Evolutionary conservation across 2,329 filamentous ascomycete species (phyloP).

Genomic region (Colletotrichum liriopes): DNA sequence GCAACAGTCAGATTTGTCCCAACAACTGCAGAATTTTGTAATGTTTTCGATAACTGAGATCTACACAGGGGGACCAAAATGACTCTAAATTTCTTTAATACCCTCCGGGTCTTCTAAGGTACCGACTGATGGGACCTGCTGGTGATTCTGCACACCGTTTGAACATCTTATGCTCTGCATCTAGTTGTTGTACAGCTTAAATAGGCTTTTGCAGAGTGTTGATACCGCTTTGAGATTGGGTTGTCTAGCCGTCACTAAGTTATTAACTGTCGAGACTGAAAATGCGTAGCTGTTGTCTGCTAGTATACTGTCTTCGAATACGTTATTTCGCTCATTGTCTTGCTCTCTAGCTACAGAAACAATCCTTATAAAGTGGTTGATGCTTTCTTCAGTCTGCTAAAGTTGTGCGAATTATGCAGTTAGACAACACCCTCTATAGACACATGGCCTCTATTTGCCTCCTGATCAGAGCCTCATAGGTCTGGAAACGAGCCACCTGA

Average conservation of each 20-base stretch:
- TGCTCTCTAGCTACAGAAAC: conserved; percentile 45
- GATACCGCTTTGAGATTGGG: conserved; percentile 40
- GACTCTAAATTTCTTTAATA: background rate
- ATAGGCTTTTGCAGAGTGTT: conserved; percentile 29
- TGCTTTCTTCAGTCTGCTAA: conserved; percentile 45
- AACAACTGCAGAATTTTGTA: too few species aligned
- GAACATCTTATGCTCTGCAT: conserved; percentile 12
- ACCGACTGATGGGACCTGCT: background rate
- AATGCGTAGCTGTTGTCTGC: conserved; percentile 46
- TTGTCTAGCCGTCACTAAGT: conserved; percentile 46
- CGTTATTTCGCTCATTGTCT: conserved; percentile 44
- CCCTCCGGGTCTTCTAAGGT: background rate
- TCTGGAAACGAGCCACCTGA: conserved; percentile 42
- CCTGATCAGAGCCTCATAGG: conserved; percentile 41
- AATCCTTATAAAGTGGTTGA: conserved; percentile 45
- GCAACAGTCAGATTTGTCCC: too few species aligned
- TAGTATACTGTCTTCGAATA: conserved; percentile 48
- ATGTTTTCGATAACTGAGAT: too few species aligned
- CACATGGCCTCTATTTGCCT: conserved; percentile 44
- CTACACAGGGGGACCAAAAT: background rate
- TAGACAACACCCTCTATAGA: conserved; percentile 22
- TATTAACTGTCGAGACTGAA: conserved; percentile 47
- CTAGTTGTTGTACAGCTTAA: conserved; percentile 17
- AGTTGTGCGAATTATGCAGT: conserved; percentile 42
- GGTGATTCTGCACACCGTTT: background rate